Evolutionary conservation across 306 rosid genomes (phyloP), one percentile per base, ranked within the genome.

Genomic region (Fragaria nilgerrensis): DNA sequence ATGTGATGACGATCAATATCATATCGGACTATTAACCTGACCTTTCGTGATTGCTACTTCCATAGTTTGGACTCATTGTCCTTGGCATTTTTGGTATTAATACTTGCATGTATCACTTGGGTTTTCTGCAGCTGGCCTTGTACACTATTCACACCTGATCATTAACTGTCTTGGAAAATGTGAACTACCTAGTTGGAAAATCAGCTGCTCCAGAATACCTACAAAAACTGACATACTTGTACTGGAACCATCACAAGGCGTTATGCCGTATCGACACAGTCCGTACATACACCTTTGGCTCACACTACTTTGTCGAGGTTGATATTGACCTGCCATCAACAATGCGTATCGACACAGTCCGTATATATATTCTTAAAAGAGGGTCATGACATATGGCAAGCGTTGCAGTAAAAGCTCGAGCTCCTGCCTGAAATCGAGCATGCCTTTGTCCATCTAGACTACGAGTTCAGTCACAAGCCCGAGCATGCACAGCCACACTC

Each of bases 141-240:
- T 94, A 94, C 86, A 90, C 97, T 3, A 88, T 94, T 68, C 96
- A 96, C 75, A 94, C 97, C 23, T 94, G 97, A 97, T 92, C 98
- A 1, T 68, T 90, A 91, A 94, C 97, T 0, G 98, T 94, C 75
- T 81, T 94, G 80, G 97, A 94, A 83, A 94, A 94, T 52, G 98
- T 94, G 74, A 90, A 94, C 64, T 90, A 97, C 73, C 90, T 94
- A 25, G 98, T 90, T 17, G 97, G 97, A 82, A 88, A 36, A 83
- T 89, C 98, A 66, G 98, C 97, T 32, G 87, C 97, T 15, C 98
- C 98, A 0, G 97, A 94, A 82, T 94, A 77, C 83, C 88, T 94
- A 50, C 97, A 94, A 86, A 94, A 94, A 50, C 93, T 94, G 15
- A 94, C 98, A n/a, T 94, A 94, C 89, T 92, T 94, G 36, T 94